Evolutionary conservation across 2,329 filamentous ascomycete genomes (phyloP).

Genomic region (Madurella mycetomatis): DNA sequence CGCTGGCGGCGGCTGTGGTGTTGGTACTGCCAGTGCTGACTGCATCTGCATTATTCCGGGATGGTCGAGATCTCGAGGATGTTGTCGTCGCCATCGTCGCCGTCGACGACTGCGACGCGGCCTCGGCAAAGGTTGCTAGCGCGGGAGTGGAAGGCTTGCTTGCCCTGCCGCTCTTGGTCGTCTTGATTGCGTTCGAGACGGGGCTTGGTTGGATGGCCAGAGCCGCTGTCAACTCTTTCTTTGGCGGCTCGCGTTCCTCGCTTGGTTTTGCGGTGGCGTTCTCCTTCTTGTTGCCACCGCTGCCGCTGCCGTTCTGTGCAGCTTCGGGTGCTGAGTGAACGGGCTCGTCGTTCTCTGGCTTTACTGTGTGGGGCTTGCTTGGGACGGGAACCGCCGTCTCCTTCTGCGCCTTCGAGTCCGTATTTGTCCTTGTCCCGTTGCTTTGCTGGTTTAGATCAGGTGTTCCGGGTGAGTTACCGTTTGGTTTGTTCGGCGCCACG

Average conservation of each 20-base stretch:
- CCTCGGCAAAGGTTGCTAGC: constrained; percentile 55
- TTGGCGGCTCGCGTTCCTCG: constrained; percentile 23
- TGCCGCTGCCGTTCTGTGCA: constrained; percentile 19
- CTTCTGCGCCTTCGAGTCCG: constrained; percentile 47
- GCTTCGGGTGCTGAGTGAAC: constrained; percentile 20
- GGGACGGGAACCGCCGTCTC: constrained; percentile 42
- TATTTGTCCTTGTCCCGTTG: constrained; percentile 30
- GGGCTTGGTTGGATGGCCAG: constrained; percentile 37
- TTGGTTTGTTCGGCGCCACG: constrained; percentile 58
- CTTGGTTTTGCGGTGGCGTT: constrained; percentile 1
- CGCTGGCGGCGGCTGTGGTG: background rate
- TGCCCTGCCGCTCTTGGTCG: constrained; percentile 57
- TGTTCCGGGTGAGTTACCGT: constrained; percentile 41
- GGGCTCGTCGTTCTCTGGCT: constrained; percentile 30
- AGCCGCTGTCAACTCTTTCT: constrained; percentile 34
- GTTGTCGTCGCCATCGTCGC: background rate
- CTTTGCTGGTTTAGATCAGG: constrained; percentile 33
- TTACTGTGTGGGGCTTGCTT: constrained; percentile 29
- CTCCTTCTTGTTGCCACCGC: constrained; percentile 17
- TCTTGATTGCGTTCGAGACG: constrained; percentile 42
- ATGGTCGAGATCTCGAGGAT: constrained; percentile 44
- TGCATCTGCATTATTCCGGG: constrained; percentile 39
- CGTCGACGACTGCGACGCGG: constrained; percentile 27
- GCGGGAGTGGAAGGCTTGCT: constrained; percentile 65
- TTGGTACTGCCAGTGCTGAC: constrained; percentile 9